These are phyloP conservation scores for Metarhizium robertsii DNA, from an alignment of 2,329 filamentous ascomycete genomes.

Conservation along the genomic window DNA sequence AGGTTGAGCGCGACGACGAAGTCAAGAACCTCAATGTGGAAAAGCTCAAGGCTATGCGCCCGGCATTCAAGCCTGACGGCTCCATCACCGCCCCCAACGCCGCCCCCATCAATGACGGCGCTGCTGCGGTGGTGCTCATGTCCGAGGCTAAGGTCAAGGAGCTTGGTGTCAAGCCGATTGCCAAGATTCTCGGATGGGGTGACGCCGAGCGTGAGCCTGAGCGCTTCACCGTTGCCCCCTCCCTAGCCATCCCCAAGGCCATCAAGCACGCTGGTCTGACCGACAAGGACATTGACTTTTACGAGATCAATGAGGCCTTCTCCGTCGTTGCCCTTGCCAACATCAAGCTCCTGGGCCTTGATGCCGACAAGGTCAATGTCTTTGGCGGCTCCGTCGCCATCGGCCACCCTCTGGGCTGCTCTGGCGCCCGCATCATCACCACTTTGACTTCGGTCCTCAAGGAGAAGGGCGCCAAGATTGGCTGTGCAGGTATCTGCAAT, in stretches of 20 bases:
- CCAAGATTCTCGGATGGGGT: conserved; percentile 95
- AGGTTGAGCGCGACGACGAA: conserved; percentile 83
- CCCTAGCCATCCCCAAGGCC: conserved; percentile 93
- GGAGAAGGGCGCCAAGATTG: conserved; percentile 89
- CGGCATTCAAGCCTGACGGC: conserved; percentile 72
- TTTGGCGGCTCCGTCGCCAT: conserved; percentile 93
- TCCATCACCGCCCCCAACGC: conserved; percentile 96
- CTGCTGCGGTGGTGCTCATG: conserved; percentile 83
- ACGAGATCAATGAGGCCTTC: conserved; percentile 99
- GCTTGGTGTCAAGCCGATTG: conserved; percentile 81
- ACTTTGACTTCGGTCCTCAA: conserved; percentile 82
- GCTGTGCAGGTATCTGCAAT: conserved; percentile 93
- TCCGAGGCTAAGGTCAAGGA: conserved; percentile 92
- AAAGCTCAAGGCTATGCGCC: conserved; percentile 78
- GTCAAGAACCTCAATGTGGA: conserved; percentile 86
- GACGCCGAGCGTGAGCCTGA: conserved; percentile 85
- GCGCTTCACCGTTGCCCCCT: conserved; percentile 91
- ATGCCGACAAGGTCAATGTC: conserved; percentile 83
- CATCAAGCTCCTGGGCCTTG: conserved; percentile 77
- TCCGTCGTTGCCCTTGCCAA: conserved; percentile 94
- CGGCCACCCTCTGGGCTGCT: conserved; percentile 88
- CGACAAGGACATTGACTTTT: conserved; percentile 73
- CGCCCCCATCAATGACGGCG: conserved; percentile 91
- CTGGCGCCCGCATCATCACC: conserved; percentile 85
- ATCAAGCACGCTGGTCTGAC: conserved; percentile 86